Evolutionary conservation across 176 grass and related monocot species (phyloP), one percentile per base, ranked within the genome.

Genomic region (Thalia dealbata): DNA sequence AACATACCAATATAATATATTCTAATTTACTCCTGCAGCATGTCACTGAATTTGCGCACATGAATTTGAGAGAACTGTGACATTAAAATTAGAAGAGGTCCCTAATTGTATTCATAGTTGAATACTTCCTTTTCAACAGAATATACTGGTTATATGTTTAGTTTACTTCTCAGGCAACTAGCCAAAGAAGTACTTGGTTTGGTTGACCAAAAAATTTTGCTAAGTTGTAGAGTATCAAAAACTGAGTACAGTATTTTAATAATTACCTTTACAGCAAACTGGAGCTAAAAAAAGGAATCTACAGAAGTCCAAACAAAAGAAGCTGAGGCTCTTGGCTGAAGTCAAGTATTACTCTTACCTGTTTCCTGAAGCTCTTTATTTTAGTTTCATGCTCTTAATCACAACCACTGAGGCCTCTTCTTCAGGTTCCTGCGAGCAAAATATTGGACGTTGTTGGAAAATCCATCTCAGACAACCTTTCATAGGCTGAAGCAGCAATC

Each of bases 321-420:
- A 75, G 38, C 35, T 45, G 38, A 75, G 35, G 24, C 73, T 75
- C 38, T 19, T 27, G 32, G 58, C 21, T 75, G 73, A 75, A 75
- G 73, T 75, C 73, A 63, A 75, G 73, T 75, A 75, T 25, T 62
- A 8, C 4, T 58, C 8, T 35, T 23, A 18, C 2, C 55, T 48
- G 1, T 10, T 11, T 21, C 25, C 41, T 14, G 22, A 38, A 32
- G 8, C 25, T 5, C 16, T 43, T 3, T 43, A 45, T 61, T 21
- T 26, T 15, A 1, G 1, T 25, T 45, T 75, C 35, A 42, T 16
- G 25, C 0, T 23, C 56, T 43, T 25, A 16, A 74, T 13, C 25
- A 15, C 12, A 43, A 68, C 10, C n/a, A 9, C 3, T 28, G 14
- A 10, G 13, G 14, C 32, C 16, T 71, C 22, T 43, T 23, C 48